These are phyloP conservation scores for Sanghuangporus baumii DNA, from an alignment of 1,284 basidiomycete species.

Conservation along the genomic window DNA sequence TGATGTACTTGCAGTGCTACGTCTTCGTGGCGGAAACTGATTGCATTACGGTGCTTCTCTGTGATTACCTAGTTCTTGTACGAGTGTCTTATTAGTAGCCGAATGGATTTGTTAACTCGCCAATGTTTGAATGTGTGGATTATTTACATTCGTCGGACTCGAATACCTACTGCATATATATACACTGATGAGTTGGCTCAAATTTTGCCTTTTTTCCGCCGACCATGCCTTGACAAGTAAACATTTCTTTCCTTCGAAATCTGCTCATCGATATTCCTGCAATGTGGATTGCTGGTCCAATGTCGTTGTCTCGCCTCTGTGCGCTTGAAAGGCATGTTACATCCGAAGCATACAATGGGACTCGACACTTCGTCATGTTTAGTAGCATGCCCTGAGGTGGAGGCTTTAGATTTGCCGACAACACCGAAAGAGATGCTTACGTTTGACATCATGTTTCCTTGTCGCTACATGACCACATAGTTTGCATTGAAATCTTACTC, in stretches of 20 bases:
- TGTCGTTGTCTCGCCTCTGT: background rate
- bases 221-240: background rate
- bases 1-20: constrained; percentile 52
- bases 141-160: too few relatives aligned
- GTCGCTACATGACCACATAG: background rate
- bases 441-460: background rate
- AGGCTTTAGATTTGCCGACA: background rate
- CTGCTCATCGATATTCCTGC: background rate
- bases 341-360: background rate
- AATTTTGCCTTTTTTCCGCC: background rate
- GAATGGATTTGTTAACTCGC: background rate
- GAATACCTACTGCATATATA: too few relatives aligned
- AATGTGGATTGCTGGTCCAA: background rate
- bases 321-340: background rate
- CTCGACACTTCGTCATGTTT: background rate
- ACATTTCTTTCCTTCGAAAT: background rate
- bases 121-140: background rate
- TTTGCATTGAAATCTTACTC: background rate
- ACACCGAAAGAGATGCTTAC: background rate
- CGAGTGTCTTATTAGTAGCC: background rate
- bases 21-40: constrained; percentile 66
- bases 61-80: background rate
- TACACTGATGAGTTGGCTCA: background rate
- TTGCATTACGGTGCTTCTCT: constrained; percentile 1
- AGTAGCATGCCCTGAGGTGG: background rate